Base-by-base conservation (phyloP, 257 asterid genomes). In the Jacaranda copaia region DNA sequence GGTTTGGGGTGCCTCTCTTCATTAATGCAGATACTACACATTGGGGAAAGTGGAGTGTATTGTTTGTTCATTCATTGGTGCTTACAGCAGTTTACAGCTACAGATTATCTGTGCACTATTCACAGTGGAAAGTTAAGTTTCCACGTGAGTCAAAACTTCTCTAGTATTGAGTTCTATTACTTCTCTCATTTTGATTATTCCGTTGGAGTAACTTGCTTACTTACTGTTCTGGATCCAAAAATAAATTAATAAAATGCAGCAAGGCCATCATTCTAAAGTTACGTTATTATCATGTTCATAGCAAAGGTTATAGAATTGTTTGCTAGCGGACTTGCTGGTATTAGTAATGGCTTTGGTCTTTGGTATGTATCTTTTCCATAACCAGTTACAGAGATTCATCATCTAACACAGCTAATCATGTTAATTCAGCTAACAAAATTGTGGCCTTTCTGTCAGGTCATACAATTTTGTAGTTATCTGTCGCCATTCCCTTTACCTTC, bases 81-180 rank as follows among this genome's bases (percentile, higher is more conserved):
- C 81, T 87, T 62, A 53, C 86, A 68, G 81, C 81, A 64, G 81
- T 80, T 42, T 89, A 87, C 73, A 84, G 87, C 62, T 85, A 85
- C 85, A 80, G 85, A 76, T 70, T 86, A 11, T 84, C 84, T 65
- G 89, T 87, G 84, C 94, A 89, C 78, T 85, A 85, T 77, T 84
- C 94, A 35, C 87, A 87, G 85, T 89, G 92, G 94, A 89, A 87
- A 78, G 92, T 85, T 70, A 82, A 84, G 85, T 79, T 89, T 72
- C 94, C 92, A 59, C 89, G 94, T 87, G 72, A 84, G 92, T 82
- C 52, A 8, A 36, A 63, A 67, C 70, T 25, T 45, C 45, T 8
- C 57, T 19, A 36, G 43, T 14, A 20, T 46, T 4, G 18, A 11
- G 48, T 71, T 60, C 36, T 32, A 64, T 25, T 32, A 40, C 8